Evolutionary conservation across 257 asterid species (phyloP), one percentile per base, ranked within the genome.

Genomic region (Sherardia arvensis): DNA sequence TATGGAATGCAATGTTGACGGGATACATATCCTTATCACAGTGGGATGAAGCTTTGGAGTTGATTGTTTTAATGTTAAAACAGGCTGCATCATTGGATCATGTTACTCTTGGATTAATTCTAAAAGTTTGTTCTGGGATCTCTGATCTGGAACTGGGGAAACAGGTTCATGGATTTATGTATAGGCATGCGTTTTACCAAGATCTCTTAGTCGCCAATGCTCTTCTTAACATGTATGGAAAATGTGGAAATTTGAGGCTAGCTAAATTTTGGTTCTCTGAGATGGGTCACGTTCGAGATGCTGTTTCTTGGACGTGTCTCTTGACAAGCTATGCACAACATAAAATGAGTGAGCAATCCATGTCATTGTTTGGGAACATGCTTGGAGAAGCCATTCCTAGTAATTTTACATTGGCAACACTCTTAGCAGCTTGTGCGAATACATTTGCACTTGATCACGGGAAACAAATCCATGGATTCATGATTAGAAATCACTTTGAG

Each of bases 21-120:
- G 61, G 21, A 17, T 56, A 56, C 61, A 56, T 27, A 12, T 22
- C 21, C 5, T 56, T 28, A 56, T 27, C 38, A 26, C 61, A 56
- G 32, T 56, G 61, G 61, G 36, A 56, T 56, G 38, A 56, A 56
- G 61, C 61, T 27, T 26, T 56, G 61, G 61, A 56, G 38, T 56
- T 26, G 3, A 5, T 56, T 27, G 11, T 56, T 56, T 15, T 28
- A 6, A 56, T 56, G 36, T 23, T 56, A 28, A 56, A 56, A 56
- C 21, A 56, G 38, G 61, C 38, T 56, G 10, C 22, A 27, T 27
- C 23, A 0, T 1, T 56, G 30, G 61, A 56, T 56, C 61, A 56
- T 56, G 61, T 27, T 17, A 56, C 61, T 26, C 36, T 56, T 56
- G 61, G 38, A 26, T 28, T 12, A 56, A 56, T 56, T 56, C 14